Base-by-base conservation (phyloP, 164 flowering plant species). In the Chimonanthus salicifolius region DNA sequence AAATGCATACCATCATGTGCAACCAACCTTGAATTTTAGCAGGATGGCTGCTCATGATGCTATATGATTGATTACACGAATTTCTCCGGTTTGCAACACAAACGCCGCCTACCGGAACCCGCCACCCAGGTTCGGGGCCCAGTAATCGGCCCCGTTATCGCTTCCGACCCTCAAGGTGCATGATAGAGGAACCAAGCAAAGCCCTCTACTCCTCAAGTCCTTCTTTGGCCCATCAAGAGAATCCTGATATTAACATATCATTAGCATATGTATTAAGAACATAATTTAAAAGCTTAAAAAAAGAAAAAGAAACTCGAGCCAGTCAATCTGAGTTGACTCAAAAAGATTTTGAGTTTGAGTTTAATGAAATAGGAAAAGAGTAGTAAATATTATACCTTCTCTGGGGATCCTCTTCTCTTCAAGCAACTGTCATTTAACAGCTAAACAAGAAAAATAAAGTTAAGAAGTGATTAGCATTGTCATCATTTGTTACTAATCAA, bases 1-100 rank as follows among this genome's bases (percentile, higher is more conserved):
- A 47, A 78, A 79, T 77, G 85, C 84, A 90, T 90, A 90, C 83
- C 90, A 90, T 88, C 95, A 89, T 82, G 97, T 89, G 97, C 91
- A 89, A 87, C 88, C 94, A 91, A 88, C 92, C 97, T 88, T 88
- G 15, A 58, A 70, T 79, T 74, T 80, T 76, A 81, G 88, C 90
- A 89, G 90, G 86, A 74, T 92, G 97, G 85, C 89, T 88, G 94
- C 91, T 89, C 87, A 88, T 89, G 91, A 87, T 89, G 90, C 84
- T 89, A 88, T 90, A 89, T 81, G 88, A 77, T 77, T 78, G 71
- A 49, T 21, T 68, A 67, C 75, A 80, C 78, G 79, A 74, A 74
- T 13, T 68, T 82, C 78, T 64, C 63, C 64, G 44, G 48, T 7
- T 7, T 3, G 45, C 11, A 11, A 54, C 63, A 50, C 58, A 50